Evolutionary conservation across 1,284 basidiomycete genomes (phyloP).

Genomic region (Cerrena zonata): DNA sequence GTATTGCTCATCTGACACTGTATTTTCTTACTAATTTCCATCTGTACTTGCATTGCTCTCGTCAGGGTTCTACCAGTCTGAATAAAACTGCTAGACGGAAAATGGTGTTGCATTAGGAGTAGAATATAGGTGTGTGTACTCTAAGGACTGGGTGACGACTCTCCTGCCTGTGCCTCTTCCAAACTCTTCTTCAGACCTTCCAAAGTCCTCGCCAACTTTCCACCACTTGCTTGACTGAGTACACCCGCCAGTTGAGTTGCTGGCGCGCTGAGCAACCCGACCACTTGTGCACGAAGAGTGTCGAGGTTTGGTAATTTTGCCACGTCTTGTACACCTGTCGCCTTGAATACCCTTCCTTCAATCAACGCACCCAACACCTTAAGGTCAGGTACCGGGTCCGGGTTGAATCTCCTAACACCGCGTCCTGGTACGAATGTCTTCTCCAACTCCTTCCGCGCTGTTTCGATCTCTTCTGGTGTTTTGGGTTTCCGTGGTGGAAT

Average conservation of each 20-base stretch:
- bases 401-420: slow-evolving; percentile 51
- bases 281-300: slow-evolving; percentile 66
- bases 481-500: slow-evolving; percentile 54
- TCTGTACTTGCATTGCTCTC: neutral
- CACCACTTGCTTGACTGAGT: slow-evolving; percentile 68
- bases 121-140: neutral
- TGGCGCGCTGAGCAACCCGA: slow-evolving; percentile 69
- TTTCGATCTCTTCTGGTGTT: slow-evolving; percentile 43
- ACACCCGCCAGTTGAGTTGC: slow-evolving; percentile 64
- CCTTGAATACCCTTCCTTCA: slow-evolving; percentile 63
- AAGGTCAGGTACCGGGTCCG: slow-evolving; percentile 54
- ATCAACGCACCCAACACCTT: slow-evolving; percentile 70
- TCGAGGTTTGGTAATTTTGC: slow-evolving; percentile 66
- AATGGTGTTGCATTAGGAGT: neutral
- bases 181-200: slow-evolving; percentile 72
- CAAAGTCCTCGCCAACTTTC: slow-evolving; percentile 65
- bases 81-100: neutral
- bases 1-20: neutral
- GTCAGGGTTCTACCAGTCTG: neutral
- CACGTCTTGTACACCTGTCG: slow-evolving; percentile 52
- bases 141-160: neutral
- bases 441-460: slow-evolving; percentile 45
- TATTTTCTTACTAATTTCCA: neutral
- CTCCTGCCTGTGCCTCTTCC: slow-evolving; percentile 43
- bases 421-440: slow-evolving; percentile 57